Evolutionary conservation across 1,284 basidiomycete genomes (phyloP).

Genomic region (Quambalaria eucalypti): DNA sequence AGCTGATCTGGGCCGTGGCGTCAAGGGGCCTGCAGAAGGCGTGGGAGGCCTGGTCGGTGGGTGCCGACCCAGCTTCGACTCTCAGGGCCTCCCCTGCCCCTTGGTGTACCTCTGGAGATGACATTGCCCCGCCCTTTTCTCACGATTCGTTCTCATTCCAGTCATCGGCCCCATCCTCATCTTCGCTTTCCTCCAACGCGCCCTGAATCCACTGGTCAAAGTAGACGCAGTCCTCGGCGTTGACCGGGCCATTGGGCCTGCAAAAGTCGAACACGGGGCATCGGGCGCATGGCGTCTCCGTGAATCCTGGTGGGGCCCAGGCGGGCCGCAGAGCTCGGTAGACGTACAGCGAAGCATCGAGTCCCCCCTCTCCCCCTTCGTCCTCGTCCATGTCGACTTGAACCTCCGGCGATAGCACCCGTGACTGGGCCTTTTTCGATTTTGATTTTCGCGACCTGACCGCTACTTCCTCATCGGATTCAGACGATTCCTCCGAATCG

Average conservation of each 20-base stretch:
- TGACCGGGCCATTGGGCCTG: constrained; percentile 31
- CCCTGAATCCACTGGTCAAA: constrained; percentile 19
- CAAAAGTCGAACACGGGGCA: constrained; percentile 42
- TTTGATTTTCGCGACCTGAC: constrained; percentile 4
- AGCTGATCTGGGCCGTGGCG: too few relatives aligned
- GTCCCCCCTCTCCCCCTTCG: too few relatives aligned
- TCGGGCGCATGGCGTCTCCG: constrained; percentile 32
- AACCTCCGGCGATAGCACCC: not conserved
- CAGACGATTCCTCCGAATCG: too few relatives aligned
- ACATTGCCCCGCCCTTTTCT: too few relatives aligned
- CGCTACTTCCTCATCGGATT: too few relatives aligned
- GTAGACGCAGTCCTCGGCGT: constrained; percentile 33
- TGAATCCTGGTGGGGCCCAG: constrained; percentile 25
- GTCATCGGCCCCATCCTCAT: not conserved
- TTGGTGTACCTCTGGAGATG: too few relatives aligned
- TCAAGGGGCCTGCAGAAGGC: too few relatives aligned
- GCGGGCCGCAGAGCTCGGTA: constrained; percentile 24
- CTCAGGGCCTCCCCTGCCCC: too few relatives aligned
- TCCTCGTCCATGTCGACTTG: not conserved
- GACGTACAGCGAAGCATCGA: too few relatives aligned
- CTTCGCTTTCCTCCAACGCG: not conserved
- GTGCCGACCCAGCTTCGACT: too few relatives aligned
- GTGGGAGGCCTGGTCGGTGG: too few relatives aligned
- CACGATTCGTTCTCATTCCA: too few relatives aligned
- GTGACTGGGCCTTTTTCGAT: constrained; percentile 5